These are phyloP conservation scores for Microdochium bolleyi DNA, from an alignment of 2,329 filamentous ascomycete species.

Conservation along the genomic window DNA sequence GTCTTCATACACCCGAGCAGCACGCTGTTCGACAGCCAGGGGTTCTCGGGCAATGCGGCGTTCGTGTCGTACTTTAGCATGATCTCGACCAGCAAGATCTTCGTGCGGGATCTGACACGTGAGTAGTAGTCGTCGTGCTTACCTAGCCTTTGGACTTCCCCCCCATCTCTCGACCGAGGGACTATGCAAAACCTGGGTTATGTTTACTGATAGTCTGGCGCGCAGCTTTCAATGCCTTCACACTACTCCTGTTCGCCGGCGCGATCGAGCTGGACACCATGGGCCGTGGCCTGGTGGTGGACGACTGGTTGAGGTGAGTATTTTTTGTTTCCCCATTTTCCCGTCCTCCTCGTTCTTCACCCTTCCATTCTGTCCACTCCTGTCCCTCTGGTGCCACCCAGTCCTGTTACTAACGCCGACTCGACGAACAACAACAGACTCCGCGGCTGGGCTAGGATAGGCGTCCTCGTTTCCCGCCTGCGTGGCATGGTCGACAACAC, in stretches of 20 bases:
- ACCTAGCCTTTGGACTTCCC: too few relatives aligned
- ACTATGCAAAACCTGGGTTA: not conserved
- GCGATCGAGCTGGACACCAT: conserved; percentile 78
- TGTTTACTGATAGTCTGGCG: conserved; percentile 2
- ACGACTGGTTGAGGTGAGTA: conserved; percentile 69
- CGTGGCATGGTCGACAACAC: conserved; percentile 81
- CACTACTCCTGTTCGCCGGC: conserved; percentile 80
- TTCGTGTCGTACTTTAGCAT: conserved; percentile 90
- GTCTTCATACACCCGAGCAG: conserved; percentile 92
- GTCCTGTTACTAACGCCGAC: not conserved
- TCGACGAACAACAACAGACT: conserved; percentile 33
- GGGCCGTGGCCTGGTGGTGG: conserved; percentile 79
- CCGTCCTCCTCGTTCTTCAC: not conserved
- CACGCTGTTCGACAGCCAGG: conserved; percentile 75
- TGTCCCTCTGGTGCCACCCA: too few relatives aligned
- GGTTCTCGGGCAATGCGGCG: conserved; percentile 63
- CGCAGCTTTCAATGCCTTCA: conserved; percentile 78
- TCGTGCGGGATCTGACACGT: conserved; percentile 86
- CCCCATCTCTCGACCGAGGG: too few relatives aligned
- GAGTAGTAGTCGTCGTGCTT: conserved; percentile 30
- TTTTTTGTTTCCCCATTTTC: not conserved
- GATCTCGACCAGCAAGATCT: conserved; percentile 87
- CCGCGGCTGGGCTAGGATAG: conserved; percentile 89
- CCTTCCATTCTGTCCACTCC: not conserved
- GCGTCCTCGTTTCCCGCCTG: conserved; percentile 76